Percentiles rank a stretch among this genome's conserved stretches.
phyloP scores from a whole-genome alignment of 768 basidiomycete genomes.

The Hortiboletus flavorubellus region DNA sequence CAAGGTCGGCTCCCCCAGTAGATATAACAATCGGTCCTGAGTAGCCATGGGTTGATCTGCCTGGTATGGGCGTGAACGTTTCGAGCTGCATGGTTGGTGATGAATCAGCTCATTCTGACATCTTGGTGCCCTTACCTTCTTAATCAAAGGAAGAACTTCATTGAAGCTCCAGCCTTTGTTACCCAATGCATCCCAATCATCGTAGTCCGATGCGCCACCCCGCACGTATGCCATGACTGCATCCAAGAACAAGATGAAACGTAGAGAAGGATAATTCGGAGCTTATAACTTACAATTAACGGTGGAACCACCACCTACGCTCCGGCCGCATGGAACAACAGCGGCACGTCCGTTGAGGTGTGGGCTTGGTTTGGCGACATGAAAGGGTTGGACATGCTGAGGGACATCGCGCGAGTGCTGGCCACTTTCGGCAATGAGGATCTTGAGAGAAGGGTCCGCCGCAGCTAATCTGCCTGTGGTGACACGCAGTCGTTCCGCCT shows the following conservation, averaged over 20 bases:
- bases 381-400: conserved; percentile 49
- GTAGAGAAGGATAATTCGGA: too few species aligned
- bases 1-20: background rate
- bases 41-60: conserved; percentile 38
- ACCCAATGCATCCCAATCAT: conserved; percentile 50
- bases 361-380: conserved; percentile 37
- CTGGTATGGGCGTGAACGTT: conserved; percentile 30
- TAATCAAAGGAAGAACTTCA: conserved; percentile 53
- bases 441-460: conserved; percentile 51
- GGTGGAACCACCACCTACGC: conserved; percentile 59
- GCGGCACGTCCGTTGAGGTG: conserved; percentile 44
- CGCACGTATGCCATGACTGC: conserved; percentile 51
- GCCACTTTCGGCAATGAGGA: conserved; percentile 62
- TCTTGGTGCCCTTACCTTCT: conserved; percentile 40
- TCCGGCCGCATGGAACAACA: conserved; percentile 46
- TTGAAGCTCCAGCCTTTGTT: conserved; percentile 62
- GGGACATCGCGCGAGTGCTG: conserved; percentile 45
- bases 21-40: conserved; percentile 31
- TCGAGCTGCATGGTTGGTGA: conserved; percentile 43
- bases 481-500: conserved; percentile 53
- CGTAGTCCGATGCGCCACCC: conserved; percentile 58
- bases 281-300: conserved; percentile 48
- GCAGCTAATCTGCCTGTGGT: conserved; percentile 48
- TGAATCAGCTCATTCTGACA: conserved; percentile 23
- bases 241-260: background rate